Evolutionary conservation across 139 green algal species (phyloP), one percentile per base, ranked within the genome.

Genomic region (Chlorella ohadii): DNA sequence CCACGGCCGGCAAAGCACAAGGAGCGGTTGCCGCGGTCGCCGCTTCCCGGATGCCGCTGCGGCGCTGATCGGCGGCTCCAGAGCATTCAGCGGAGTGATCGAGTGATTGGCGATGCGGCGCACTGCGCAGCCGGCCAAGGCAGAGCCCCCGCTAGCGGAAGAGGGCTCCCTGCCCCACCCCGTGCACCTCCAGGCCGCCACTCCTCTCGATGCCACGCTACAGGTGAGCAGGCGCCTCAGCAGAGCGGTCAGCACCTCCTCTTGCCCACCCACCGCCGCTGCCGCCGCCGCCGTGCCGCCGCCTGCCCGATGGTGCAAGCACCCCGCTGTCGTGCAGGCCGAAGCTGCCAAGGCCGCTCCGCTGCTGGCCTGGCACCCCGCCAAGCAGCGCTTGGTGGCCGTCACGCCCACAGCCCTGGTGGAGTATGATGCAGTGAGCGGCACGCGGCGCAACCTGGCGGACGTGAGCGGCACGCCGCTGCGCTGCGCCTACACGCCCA

Each of bases 351-450:
- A 82, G 27, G 59, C 31, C 76, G 76, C 76, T 2, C 22, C 31
- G 44, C 59, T 82, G 57, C 59, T 82, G 78, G 78, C 78, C 41
- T 83, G 78, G 78, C 78, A 83, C 63, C 81, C 81, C 19, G 47
- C 28, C 66, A 51, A 31, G 28, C 66, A 79, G 36, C 57, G 81
- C 57, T 59, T 85, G 57, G 38, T 64, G 66, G 39, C 39, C n/a
- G 85, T 72, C 34, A 81, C 85, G 33, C 39, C 78, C 31, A 65
- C 63, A 17, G 78, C 78, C 6, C 31, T 82, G n/a, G 78, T 86
- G 0, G 86, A 89, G 63, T 87, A 85, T n/a, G 86, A 89, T 75
- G 86, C 81, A 20, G 41, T 89, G 39, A 87, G 81, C 16, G 86
- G 86, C 9, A 83, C 81, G 28, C 72, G 81, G 25, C 72, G 86